phyloP scores from a whole-genome alignment of 371 early-diverging fungal species.

The Lichtheimia corymbifera region DNA sequence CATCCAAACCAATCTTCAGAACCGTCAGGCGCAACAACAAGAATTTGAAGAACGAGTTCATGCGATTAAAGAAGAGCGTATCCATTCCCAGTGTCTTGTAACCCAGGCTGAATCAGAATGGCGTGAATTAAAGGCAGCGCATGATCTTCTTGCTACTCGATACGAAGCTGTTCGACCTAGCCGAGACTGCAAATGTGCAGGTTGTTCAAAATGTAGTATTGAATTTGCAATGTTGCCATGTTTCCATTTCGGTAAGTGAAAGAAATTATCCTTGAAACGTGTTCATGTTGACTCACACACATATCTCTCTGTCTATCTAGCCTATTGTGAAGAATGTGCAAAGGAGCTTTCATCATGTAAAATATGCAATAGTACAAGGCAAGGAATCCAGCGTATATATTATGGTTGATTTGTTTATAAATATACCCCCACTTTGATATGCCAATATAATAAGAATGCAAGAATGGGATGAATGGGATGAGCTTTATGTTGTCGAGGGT shows the following conservation, averaged over 20 bases:
- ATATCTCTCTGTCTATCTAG: background rate
- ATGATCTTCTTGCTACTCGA: background rate
- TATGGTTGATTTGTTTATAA: constrained; percentile 1
- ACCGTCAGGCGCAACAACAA: background rate
- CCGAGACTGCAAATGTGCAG: constrained; percentile 27
- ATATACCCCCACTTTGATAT: background rate
- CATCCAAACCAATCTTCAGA: background rate
- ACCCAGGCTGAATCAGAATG: background rate
- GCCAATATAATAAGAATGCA: background rate
- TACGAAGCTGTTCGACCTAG: background rate
- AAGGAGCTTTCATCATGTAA: background rate
- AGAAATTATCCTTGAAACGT: background rate
- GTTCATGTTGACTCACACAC: background rate
- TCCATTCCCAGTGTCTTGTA: background rate
- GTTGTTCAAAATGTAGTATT: constrained; percentile 30
- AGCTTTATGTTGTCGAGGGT: background rate
- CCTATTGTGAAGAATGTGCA: constrained; percentile 7
- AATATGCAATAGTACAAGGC: background rate
- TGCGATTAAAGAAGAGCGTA: background rate
- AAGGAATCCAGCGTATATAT: constrained; percentile 8
- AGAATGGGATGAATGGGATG: background rate
- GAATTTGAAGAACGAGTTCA: background rate
- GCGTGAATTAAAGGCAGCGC: background rate
- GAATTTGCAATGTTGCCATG: constrained; percentile 39
- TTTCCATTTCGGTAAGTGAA: constrained; percentile 33